Evolutionary conservation across 805 yeast genomes (phyloP).

Genomic region (Yarrowia divulgata): DNA sequence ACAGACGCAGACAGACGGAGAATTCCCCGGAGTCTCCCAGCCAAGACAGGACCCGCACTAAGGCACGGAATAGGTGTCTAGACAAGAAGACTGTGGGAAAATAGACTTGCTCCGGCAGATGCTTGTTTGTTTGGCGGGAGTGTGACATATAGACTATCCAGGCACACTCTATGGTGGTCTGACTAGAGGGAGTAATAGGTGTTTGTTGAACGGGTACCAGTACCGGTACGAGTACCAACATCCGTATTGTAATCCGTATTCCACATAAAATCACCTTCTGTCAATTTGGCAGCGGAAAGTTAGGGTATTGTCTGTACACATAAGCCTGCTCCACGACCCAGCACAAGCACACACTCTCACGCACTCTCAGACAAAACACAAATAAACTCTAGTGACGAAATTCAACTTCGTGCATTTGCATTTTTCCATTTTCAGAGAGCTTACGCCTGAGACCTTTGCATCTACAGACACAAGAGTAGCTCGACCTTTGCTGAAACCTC

Average conservation of each 20-base stretch:
- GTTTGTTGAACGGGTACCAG: too few species aligned
- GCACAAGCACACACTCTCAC: constrained; percentile 3
- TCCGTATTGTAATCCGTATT: too few species aligned
- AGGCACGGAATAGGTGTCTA: constrained; percentile 1
- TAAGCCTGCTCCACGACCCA: constrained; percentile 28
- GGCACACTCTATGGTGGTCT: too few species aligned
- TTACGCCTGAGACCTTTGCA: constrained; percentile 29
- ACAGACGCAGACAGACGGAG: too few species aligned
- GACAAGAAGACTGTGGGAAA: not conserved
- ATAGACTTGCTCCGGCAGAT: constrained; percentile 9
- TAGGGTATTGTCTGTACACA: constrained; percentile 2
- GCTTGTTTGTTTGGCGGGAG: constrained; percentile 3
- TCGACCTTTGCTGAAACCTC: not conserved
- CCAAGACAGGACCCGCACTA: constrained; percentile 4
- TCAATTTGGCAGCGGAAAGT: not conserved
- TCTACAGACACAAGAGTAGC: constrained; percentile 27
- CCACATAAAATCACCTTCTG: too few species aligned
- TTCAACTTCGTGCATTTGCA: constrained; percentile 37
- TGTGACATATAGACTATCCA: not conserved
- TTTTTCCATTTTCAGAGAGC: constrained; percentile 38
- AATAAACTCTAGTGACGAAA: constrained; percentile 37
- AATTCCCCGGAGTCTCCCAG: constrained; percentile 1
- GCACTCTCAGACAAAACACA: not conserved
- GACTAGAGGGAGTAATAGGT: too few species aligned
- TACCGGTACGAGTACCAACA: too few species aligned